Base-by-base conservation (phyloP, 106 monocot genomes). In the Amphibolis antarctica region DNA sequence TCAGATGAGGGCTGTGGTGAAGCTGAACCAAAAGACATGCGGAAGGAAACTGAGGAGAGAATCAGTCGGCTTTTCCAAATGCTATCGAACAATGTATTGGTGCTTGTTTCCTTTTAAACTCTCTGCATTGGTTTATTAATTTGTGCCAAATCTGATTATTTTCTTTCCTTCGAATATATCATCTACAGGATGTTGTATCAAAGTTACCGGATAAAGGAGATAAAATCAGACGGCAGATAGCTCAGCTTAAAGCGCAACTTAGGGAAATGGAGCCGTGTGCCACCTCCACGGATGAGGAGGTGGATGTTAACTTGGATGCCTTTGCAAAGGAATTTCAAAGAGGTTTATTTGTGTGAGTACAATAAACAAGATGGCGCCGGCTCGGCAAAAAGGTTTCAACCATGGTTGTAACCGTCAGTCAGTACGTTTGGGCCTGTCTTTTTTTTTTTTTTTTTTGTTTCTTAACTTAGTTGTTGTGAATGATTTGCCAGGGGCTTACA, bases 131-230 rank as follows among this genome's bases (percentile, higher is more conserved):
- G 24, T 46, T 26, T 25, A 44, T 1, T 46, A 17, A 22, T 44
- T 25, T 46, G 12, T 63, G 42, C 1, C 5, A 5, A 19, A n/a
- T n/a, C 25, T n/a, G 11, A 9, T 26, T 24, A 24, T 46, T 7
- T 43, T 21, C 42, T 30, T 5, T 10, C 28, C 49, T 27, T 56
- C 14, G 28, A 10, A 18, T 46, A 48, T 29, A 45, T 59, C 24
- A 12, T 29, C 55, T 71, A 9, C 62, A 90, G 90, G 76, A 53
- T 42, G 26, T 90, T 59, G 61, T 90, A 36, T 71, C 74, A 44
- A 90, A 60, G 65, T 73, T 90, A 63, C 83, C 90, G 0, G 90
- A 90, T 63, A 58, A 53, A 23, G 90, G 90, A 13, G 81, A 55
- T 0, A 86, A 68, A 63, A 75, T 90, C 53, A 63, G 70, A 64